Percentiles rank a stretch among this genome's conserved stretches.
These are phyloP conservation scores for Nitzschia sp. DNA, from an alignment of 108 stramenopile genomes.

Conservation along the genomic window DNA sequence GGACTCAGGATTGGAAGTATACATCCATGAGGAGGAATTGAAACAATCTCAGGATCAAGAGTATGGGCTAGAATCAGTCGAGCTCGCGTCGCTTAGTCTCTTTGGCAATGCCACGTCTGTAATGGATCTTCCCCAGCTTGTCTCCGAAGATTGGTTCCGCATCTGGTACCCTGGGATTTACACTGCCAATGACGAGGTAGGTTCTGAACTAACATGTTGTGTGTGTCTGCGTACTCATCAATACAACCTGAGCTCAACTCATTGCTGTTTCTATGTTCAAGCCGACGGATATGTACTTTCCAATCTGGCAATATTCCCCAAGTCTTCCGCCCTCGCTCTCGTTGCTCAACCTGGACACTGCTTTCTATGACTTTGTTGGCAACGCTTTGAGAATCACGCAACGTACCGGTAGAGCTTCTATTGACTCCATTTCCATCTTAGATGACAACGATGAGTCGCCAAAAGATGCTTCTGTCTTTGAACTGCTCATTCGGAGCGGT, in stretches of 20 bases:
- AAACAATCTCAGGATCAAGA: not conserved
- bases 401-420: not conserved
- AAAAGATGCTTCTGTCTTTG: slow-evolving; percentile 4
- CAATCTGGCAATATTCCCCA: not conserved
- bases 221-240: not conserved
- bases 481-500: not conserved
- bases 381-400: slow-evolving; percentile 2
- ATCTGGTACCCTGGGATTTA: not conserved
- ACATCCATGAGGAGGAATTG: not conserved
- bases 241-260: not conserved
- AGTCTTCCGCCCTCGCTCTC: not conserved
- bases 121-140: not conserved
- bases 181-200: not conserved
- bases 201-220: not conserved
- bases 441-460: not conserved
- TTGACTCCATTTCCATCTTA: not conserved
- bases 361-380: not conserved
- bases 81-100: not conserved
- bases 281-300: not conserved
- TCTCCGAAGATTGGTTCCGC: not conserved
- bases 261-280: not conserved
- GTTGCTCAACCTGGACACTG: not conserved
- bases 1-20: not conserved
- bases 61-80: not conserved
- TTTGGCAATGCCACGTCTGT: not conserved